Evolutionary conservation across 768 basidiomycete species (phyloP).

Genomic region (Termitomyces sp.): DNA sequence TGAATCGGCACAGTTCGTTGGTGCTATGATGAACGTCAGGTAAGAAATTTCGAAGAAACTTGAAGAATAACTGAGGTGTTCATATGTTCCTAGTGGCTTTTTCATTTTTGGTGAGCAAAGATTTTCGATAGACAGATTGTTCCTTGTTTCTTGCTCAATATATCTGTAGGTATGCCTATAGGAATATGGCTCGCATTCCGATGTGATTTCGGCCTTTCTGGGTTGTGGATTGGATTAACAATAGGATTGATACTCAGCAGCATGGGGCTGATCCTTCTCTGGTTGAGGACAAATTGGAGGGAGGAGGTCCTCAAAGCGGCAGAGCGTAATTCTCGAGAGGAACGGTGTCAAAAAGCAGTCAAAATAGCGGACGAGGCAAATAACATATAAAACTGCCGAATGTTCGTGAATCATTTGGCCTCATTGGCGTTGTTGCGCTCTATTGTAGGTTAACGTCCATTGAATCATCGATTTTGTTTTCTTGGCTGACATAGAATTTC

Average conservation of each 20-base stretch:
- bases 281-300: neutral
- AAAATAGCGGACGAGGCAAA: neutral
- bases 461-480: too few species aligned
- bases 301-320: constrained; percentile 3
- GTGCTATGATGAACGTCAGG: constrained; percentile 78
- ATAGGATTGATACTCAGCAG: constrained; percentile 1
- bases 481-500: too few species aligned
- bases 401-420: too few species aligned
- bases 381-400: neutral
- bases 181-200: constrained; percentile 8
- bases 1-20: constrained; percentile 45
- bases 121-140: neutral
- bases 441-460: too few species aligned
- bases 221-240: constrained; percentile 6
- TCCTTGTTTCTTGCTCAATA: neutral
- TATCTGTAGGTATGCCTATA: constrained; percentile 1
- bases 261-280: neutral
- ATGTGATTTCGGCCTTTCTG: constrained; percentile 3
- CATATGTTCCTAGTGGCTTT: neutral
- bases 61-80: neutral
- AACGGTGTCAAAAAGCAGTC: neutral
- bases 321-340: constrained; percentile 8
- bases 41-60: constrained; percentile 18
- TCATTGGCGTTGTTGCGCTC: too few species aligned
- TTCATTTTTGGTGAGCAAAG: constrained; percentile 2